These are phyloP conservation scores for Citrus sinensis DNA, from an alignment of 345 rosid genomes.

Conservation along the genomic window DVS_A1.0 CM039161.1:73501-74000, in stretches of 20 bases:
- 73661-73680: conserved; percentile 62
- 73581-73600: conserved; percentile 50
- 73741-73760: no score
- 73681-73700: background rate
- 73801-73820: background rate
- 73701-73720: background rate
- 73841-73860: background rate
- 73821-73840: background rate
- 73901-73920: background rate
- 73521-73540: conserved; percentile 38
- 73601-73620: conserved; percentile 52
- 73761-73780: no score
- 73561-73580: conserved; percentile 88
- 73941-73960: background rate
- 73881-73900: background rate
- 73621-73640: conserved; percentile 71
- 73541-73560: conserved; percentile 60
- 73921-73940: background rate
- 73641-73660: conserved; percentile 54
- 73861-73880: background rate
- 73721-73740: no score
- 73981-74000: conserved; percentile 71
- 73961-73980: conserved; percentile 16
- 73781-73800: no score
- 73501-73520: conserved; percentile 79